Evolutionary conservation across 495 filamentous ascomycete genomes (phyloP), one percentile per base, ranked within the genome.

Genomic region (Podospora pseudocomata): DNA sequence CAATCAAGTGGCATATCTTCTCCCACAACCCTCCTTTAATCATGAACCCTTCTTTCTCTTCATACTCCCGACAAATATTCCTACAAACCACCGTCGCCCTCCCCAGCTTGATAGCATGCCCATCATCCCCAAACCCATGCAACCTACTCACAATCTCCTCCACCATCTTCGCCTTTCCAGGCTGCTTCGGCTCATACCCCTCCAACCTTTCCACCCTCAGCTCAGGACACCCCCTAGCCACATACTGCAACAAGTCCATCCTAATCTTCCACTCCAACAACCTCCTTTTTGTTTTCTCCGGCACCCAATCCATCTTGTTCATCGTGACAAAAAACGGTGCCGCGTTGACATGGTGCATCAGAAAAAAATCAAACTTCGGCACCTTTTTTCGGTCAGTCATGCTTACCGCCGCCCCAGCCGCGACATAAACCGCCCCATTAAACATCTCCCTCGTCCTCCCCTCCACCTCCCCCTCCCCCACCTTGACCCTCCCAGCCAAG

Each of bases 281-380:
- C 30, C 91, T 86, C 23, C 82, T 79, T 68, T 91, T 91, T 65
- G 79, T 79, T 18, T 73, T 73, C 5, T 61, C 61, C 0, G 81
- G 67, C 63, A 84, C 71, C 81, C 81, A 84, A 65, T 75, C 70
- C 20, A 74, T 73, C 1, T 65, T 65, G 68, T 80, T 81, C 57
- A 84, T 61, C 18, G 72, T 69, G 7, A 80, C 34, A 62, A 83
- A 82, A 61, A 83, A 65, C 7, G 82, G 81, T 16, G 66, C 30
- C 0, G 78, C 39, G 68, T 79, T 84, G 7, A 83, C 73, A 57
- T 83, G 80, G 63, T 84, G 82, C 79, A 96, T 90, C 74, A 87
- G 84, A 80, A 90, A 95, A 76, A 97, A 97, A 70, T 97, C 94
- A 70, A 92, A 82, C 72, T 88, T 92, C 68, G 88, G 76, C 19